Conservation (phyloP, 2,329 filamentous ascomycete species). For the Cadophora sp. region DNA sequence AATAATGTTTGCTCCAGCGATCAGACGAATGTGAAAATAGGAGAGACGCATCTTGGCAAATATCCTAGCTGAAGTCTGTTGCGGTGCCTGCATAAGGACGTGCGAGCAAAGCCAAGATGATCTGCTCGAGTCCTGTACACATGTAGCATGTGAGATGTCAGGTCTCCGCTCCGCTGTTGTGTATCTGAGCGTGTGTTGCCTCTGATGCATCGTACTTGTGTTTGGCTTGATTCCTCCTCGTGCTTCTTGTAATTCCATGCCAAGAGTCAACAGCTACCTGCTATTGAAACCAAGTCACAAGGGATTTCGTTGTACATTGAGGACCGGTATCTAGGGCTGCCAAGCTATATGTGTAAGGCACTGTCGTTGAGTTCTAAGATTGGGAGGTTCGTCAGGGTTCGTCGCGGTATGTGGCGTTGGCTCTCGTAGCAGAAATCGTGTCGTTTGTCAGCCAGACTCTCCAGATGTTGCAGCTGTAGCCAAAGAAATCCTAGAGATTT, state of each 20-base stretch:
- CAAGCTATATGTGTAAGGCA: too few species aligned
- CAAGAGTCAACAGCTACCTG: background rate
- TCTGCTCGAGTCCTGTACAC: conserved; percentile 1
- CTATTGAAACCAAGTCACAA: background rate
- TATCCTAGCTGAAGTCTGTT: background rate
- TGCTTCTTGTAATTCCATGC: background rate
- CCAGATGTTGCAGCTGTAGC: too few species aligned
- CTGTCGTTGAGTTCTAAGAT: too few species aligned
- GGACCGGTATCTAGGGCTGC: background rate
- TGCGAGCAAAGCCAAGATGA: conserved; percentile 16
- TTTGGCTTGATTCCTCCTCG: background rate
- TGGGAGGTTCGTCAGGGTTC: too few species aligned
- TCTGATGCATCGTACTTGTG: background rate
- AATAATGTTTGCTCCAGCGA: background rate
- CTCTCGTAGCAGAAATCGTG: too few species aligned
- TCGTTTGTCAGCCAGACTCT: too few species aligned
- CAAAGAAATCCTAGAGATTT: too few species aligned
- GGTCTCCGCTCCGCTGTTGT: background rate
- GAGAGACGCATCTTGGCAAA: conserved; percentile 12
- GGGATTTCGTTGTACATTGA: background rate
- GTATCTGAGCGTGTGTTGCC: background rate
- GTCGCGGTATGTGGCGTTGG: too few species aligned
- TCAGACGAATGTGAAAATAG: conserved; percentile 10
- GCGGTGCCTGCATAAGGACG: background rate
- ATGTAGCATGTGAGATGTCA: conserved; percentile 5